phyloP scores from a whole-genome alignment of 176 grass and related monocot genomes.

The Triticum dicoccoides region DNA sequence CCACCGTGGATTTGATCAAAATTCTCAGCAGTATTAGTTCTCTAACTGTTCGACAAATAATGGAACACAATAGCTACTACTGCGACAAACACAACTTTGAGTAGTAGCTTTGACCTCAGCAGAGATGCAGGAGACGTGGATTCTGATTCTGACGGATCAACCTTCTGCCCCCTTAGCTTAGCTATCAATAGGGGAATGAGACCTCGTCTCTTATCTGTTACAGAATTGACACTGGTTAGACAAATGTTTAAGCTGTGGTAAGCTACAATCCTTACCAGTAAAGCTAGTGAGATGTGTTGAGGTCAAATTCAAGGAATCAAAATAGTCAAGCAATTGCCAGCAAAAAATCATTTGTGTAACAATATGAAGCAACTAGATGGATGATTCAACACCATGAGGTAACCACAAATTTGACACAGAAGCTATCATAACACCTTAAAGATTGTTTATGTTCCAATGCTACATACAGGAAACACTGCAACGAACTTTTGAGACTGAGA shows the following conservation, averaged over 20 bases:
- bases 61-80: conserved; percentile 36
- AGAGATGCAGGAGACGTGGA: conserved; percentile 11
- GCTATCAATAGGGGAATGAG: conserved; percentile 42
- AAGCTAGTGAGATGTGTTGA: background rate
- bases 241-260: background rate
- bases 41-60: conserved; percentile 43
- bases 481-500: background rate
- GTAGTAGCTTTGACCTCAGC: conserved; percentile 28
- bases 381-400: background rate
- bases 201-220: conserved; percentile 26
- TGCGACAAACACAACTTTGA: conserved; percentile 43
- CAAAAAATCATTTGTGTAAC: background rate
- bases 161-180: conserved; percentile 39
- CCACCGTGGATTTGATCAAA: conserved; percentile 1
- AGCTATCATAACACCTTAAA: background rate
- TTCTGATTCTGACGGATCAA: background rate
- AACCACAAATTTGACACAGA: background rate
- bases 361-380: background rate
- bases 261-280: background rate
- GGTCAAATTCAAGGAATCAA: background rate
- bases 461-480: background rate
- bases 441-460: background rate
- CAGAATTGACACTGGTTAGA: conserved; percentile 13
- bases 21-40: background rate
- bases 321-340: background rate